A percentile compares a stretch with the other conserved stretches of the same genome.
These are phyloP conservation scores for Rutidosis leptorrhynchoides DNA, from an alignment of 129 eudicot genomes.

Conservation along the genomic window DNA sequence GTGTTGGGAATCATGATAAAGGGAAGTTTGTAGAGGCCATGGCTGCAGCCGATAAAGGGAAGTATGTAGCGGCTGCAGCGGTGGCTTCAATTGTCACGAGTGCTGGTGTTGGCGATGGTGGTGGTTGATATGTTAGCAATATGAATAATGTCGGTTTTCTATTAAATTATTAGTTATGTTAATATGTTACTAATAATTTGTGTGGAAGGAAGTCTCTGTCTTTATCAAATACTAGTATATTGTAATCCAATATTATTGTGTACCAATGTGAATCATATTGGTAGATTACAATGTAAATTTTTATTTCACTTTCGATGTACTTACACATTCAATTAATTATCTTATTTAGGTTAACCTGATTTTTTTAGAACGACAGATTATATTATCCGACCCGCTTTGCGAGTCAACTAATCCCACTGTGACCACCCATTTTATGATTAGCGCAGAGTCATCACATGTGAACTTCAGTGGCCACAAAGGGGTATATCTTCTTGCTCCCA, in stretches of 20 bases:
- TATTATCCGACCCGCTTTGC: too few species aligned
- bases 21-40: slow-evolving; percentile 19
- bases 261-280: background rate
- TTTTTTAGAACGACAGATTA: too few species aligned
- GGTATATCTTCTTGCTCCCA: too few species aligned
- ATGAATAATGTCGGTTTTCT: slow-evolving; percentile 6
- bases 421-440: too few species aligned
- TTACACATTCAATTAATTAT: too few species aligned
- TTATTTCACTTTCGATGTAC: too few species aligned
- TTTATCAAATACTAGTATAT: background rate
- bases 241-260: background rate
- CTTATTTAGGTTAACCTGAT: too few species aligned
- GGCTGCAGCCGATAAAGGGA: slow-evolving; percentile 3
- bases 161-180: background rate
- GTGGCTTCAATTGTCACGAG: slow-evolving; percentile 9
- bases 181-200: too few species aligned
- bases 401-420: too few species aligned
- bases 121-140: slow-evolving; percentile 19
- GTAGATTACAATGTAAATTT: too few species aligned
- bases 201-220: background rate
- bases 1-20: background rate
- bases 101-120: background rate
- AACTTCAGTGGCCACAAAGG: too few species aligned
- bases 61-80: slow-evolving; percentile 9
- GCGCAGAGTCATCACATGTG: too few species aligned